These are phyloP conservation scores for Puccinellia tenuiflora DNA, from an alignment of 176 grass and related monocot genomes.

Conservation along the genomic window DNA sequence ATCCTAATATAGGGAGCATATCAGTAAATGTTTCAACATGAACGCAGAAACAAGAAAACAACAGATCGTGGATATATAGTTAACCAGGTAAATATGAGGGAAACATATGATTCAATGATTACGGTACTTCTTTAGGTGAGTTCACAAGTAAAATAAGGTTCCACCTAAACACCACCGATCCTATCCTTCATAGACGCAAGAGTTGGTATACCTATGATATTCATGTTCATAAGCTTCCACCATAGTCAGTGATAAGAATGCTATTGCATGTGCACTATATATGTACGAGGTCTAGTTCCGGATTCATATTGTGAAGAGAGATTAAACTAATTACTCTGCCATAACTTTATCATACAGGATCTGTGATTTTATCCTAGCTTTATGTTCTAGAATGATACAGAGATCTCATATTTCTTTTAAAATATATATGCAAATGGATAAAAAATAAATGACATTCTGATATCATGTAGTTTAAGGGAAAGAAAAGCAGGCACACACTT, in stretches of 20 bases:
- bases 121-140: no score
- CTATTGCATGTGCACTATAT: not conserved
- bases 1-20: not conserved
- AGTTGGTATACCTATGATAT: not conserved
- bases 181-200: not conserved
- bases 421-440: not conserved
- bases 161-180: not conserved
- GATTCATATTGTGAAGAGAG: no score
- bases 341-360: no score
- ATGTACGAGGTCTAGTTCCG: not conserved
- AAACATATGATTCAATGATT: not conserved
- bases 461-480: not conserved
- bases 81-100: not conserved
- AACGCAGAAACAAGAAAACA: not conserved
- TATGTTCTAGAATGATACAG: no score
- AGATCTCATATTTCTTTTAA: no score
- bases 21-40: not conserved
- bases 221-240: no score
- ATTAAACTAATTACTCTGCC: no score
- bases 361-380: no score
- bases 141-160: not conserved
- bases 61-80: not conserved
- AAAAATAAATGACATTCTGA: not conserved
- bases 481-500: not conserved
- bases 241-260: no score